Evolutionary conservation across 257 asterid species (phyloP).

Genomic region (Verbena officinalis): DNA sequence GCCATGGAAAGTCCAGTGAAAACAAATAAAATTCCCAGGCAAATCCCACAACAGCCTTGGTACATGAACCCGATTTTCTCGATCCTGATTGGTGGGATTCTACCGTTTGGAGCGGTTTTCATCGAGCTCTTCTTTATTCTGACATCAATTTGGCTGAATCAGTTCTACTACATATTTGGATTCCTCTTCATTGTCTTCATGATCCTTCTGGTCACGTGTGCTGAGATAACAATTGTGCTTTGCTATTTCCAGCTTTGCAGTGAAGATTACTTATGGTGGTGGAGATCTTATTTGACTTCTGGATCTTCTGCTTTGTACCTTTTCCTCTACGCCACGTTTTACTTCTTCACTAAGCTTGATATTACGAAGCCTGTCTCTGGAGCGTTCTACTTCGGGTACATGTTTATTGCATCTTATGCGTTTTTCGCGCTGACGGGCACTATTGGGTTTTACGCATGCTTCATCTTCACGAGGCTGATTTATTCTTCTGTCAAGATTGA

Average conservation of each 20-base stretch:
- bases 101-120: constrained; percentile 80
- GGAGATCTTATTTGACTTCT: constrained; percentile 75
- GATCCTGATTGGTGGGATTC: constrained; percentile 70
- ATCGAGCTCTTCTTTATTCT: constrained; percentile 82
- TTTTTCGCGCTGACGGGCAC: constrained; percentile 76
- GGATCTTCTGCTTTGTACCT: constrained; percentile 77
- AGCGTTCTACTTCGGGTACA: constrained; percentile 76
- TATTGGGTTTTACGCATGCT: constrained; percentile 78
- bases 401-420: constrained; percentile 71
- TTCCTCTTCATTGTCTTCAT: constrained; percentile 76
- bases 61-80: constrained; percentile 69
- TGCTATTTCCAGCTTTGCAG: constrained; percentile 89
- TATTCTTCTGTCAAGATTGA: constrained; percentile 89
- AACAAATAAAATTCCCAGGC: constrained; percentile 73
- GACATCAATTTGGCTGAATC: constrained; percentile 84
- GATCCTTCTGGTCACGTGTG: constrained; percentile 77
- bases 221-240: constrained; percentile 70
- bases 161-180: constrained; percentile 86
- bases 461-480: constrained; percentile 78
- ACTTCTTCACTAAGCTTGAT: constrained; percentile 81
- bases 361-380: constrained; percentile 76
- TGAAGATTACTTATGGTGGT: constrained; percentile 86
- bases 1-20: constrained; percentile 71
- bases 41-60: constrained; percentile 82
- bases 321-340: constrained; percentile 77